Evolutionary conservation across 495 filamentous ascomycete species (phyloP), one percentile per base, ranked within the genome.

Genomic region (Aspergillus coremiiformis): DNA sequence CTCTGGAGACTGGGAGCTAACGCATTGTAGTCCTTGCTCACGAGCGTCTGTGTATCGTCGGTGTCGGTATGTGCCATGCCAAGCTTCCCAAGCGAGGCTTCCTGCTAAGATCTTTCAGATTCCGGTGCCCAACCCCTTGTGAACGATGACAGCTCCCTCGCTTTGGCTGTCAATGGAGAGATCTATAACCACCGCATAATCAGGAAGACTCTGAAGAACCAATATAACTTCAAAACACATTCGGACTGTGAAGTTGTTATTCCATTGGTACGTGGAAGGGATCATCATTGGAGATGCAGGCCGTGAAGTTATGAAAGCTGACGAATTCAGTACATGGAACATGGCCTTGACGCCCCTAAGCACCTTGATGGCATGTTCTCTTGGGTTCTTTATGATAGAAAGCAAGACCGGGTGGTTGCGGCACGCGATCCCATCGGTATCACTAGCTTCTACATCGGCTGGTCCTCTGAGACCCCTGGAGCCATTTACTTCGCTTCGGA

Each of bases 311-410:
- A 4, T 22, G 15, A 15, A 22, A 30, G 55, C 49, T 49, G 47
- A 59, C 61, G 53, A 76, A 35, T 22, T 51, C 69, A 96, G 91
- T 97, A 97, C 64, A 78, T 87, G 70, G 83, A 97, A 68, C 78
- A 95, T 80, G 94, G 84, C 57, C 78, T 95, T 52, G 87, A 97
- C 69, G 88, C 90, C 55, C 92, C 93, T 55, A 94, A 95, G 73
- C 74, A 89, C 69, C 84, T 98, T 55, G 93, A 98, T 67, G 93
- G 93, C 71, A 98, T 98, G 94, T 98, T 98, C 82, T 95, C 92
- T 10, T 98, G 91, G 76, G 90, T 97, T 39, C 79, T 98, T 23
- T 96, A 94, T 73, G 93, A 98, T 77, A 93, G 91, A 75, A 84
- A 78, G 44, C 81, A 84, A 63, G 87, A 98, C 74, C 85, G 94